phyloP scores from a whole-genome alignment of 2,329 filamentous ascomycete genomes.

The Aspergillus sp. region DNA sequence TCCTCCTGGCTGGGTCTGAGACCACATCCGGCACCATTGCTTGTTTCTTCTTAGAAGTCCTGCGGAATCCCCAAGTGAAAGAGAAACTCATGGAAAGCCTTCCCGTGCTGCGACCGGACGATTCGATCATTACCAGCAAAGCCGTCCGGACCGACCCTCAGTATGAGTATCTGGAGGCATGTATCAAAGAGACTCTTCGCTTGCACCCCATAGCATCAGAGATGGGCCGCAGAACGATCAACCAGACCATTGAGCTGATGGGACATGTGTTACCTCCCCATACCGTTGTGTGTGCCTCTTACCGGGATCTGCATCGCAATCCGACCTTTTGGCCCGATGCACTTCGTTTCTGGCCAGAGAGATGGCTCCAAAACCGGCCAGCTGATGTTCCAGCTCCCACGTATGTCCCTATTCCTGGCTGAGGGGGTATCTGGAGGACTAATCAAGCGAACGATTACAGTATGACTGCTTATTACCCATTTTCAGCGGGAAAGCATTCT shows the following conservation, averaged over 20 bases:
- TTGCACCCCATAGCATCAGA: constrained; percentile 5
- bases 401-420: not conserved
- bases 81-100: not conserved
- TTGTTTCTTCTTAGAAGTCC: constrained; percentile 1
- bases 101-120: not conserved
- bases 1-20: constrained; percentile 3
- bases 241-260: not conserved
- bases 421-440: not conserved
- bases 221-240: constrained; percentile 5
- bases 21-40: constrained; percentile 4
- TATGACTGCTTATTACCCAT: not conserved
- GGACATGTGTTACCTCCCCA: not conserved
- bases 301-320: constrained; percentile 1
- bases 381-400: not conserved
- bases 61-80: not conserved
- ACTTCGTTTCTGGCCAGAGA: constrained; percentile 1
- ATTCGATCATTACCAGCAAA: constrained; percentile 2
- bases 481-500: not conserved
- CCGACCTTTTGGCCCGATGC: not conserved
- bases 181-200: constrained; percentile 5
- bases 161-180: constrained; percentile 5
- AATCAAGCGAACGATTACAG: not conserved
- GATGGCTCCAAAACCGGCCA: not conserved
- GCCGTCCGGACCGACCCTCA: not conserved
- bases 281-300: not conserved